Percentiles rank a stretch among this genome's conserved stretches.
Conservation (phyloP, 1,139 yeast genomes). For the Saccharomycopsis crataegensis region DNA sequence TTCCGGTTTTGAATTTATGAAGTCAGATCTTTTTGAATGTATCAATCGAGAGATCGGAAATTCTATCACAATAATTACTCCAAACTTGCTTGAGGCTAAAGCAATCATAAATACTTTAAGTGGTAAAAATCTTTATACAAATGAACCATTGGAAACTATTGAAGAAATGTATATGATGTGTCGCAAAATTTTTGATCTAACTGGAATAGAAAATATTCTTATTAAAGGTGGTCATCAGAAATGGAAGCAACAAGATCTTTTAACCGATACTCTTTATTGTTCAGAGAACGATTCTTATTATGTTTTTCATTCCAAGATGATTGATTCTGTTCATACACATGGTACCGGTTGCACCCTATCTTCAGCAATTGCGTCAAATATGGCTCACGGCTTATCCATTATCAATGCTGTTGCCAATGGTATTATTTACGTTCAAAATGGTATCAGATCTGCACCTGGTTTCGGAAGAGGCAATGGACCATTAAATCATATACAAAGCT, state of each 20-base stretch:
- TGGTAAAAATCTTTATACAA: constrained; percentile 23
- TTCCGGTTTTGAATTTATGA: constrained; percentile 55
- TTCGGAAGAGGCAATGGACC: constrained; percentile 58
- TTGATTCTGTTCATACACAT: constrained; percentile 56
- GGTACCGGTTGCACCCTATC: constrained; percentile 92
- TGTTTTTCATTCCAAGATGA: constrained; percentile 42
- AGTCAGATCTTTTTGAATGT: constrained; percentile 38
- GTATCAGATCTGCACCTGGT: constrained; percentile 36
- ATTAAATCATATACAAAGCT: not conserved
- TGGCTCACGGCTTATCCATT: constrained; percentile 48
- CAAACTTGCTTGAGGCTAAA: constrained; percentile 64
- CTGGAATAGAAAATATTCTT: constrained; percentile 49
- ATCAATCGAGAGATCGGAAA: constrained; percentile 44
- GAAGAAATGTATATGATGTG: constrained; percentile 40
- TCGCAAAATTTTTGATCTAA: constrained; percentile 31
- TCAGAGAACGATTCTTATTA: constrained; percentile 33
- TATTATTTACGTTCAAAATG: constrained; percentile 60
- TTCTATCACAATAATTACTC: constrained; percentile 61
- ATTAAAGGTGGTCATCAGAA: constrained; percentile 82
- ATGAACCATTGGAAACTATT: constrained; percentile 21
- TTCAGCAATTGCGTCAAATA: constrained; percentile 69
- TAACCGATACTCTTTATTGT: constrained; percentile 58
- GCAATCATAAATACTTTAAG: constrained; percentile 29
- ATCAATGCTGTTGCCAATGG: constrained; percentile 46
- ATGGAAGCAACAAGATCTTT: constrained; percentile 30